Evolutionary conservation across 1,284 basidiomycete species (phyloP), one percentile per base, ranked within the genome.

Genomic region (Ceratorhiza oryzae-sativae): DNA sequence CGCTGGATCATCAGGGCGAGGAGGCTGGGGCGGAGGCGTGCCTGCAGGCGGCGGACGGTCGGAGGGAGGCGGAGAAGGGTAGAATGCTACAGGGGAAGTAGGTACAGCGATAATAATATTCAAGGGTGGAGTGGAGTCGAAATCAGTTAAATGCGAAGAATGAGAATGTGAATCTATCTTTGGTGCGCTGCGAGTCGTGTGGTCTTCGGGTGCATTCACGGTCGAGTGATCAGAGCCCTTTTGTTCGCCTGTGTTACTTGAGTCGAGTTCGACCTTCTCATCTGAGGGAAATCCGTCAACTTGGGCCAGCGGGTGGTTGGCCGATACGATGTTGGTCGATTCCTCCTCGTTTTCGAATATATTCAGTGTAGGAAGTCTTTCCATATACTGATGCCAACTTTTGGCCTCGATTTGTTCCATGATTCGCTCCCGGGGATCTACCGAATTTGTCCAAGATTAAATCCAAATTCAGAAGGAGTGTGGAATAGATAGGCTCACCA

Each of bases 401-500:
- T 23, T 41, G 9, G 39, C 23, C 23, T 56, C 36, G 23, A 68
- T 56, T 25, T 20, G 55, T 46, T 55, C 53, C 39, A 68, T 45
- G 1, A 56, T 20, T 56, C 34, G 45, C 3, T 25, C 46, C n/a
- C 65, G 49, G 51, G 65, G 65, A 45, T 68, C 65, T 68, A 20
- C 6, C 18, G 6, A 45, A 12, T 32, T 30, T 2, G 8, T 42
- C 3, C 23, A 27, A 23, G 34, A 45, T 27, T 5, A n/a, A 6
- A 6, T 39, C 15, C 10, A 60, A 39, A 34, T 8, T 41, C 23
- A 18, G 15, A 23, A 49, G 15, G 15, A n/a, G n/a, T n/a, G n/a
- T n/a, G 32, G 15, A 27, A 46, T 13, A 51, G 13, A 45, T 10
- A 1, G 67, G 51, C 70, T 20, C 25, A 75, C 74, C 74, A 51